phyloP scores from a whole-genome alignment of 352 stramenopile species.

The Peronosclerospora sorghi region DNA sequence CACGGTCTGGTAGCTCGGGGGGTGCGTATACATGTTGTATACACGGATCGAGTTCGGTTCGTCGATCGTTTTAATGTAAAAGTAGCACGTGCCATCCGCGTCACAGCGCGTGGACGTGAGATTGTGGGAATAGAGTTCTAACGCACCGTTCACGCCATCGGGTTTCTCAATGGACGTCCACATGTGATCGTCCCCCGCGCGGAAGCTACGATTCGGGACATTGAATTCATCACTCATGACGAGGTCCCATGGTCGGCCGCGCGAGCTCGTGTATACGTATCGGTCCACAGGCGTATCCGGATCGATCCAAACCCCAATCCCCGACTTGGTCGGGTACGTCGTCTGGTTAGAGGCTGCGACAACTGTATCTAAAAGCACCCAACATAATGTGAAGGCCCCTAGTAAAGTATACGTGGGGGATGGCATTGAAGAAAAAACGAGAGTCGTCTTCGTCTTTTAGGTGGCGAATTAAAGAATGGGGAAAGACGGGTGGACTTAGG shows the following conservation, averaged over 20 bases:
- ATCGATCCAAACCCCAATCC: constrained; percentile 42
- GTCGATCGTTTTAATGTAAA: constrained; percentile 28
- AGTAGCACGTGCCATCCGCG: constrained; percentile 36
- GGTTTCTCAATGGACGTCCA: constrained; percentile 93
- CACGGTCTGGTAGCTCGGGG: constrained; percentile 32
- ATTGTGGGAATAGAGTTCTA: constrained; percentile 88
- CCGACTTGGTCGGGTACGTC: constrained; percentile 24
- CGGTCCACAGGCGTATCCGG: constrained; percentile 32
- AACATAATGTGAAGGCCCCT: too few relatives aligned
- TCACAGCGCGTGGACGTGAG: constrained; percentile 44
- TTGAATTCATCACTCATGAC: too few relatives aligned
- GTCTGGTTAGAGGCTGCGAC: too few relatives aligned
- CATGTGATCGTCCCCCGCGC: constrained; percentile 84
- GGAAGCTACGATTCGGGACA: constrained; percentile 74
- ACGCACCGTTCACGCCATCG: constrained; percentile 81
- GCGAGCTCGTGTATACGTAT: constrained; percentile 32
- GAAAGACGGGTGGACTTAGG: too few relatives aligned
- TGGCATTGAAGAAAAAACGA: too few relatives aligned
- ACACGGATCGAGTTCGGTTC: constrained; percentile 31
- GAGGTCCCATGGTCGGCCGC: constrained; percentile 41
- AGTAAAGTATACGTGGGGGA: too few relatives aligned
- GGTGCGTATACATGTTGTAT: constrained; percentile 47
- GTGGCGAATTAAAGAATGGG: too few relatives aligned
- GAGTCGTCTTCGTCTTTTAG: too few relatives aligned
- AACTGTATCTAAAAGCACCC: too few relatives aligned